phyloP scores from a whole-genome alignment of 2,329 filamentous ascomycete species.

The Curvularia verruculosa region DNA sequence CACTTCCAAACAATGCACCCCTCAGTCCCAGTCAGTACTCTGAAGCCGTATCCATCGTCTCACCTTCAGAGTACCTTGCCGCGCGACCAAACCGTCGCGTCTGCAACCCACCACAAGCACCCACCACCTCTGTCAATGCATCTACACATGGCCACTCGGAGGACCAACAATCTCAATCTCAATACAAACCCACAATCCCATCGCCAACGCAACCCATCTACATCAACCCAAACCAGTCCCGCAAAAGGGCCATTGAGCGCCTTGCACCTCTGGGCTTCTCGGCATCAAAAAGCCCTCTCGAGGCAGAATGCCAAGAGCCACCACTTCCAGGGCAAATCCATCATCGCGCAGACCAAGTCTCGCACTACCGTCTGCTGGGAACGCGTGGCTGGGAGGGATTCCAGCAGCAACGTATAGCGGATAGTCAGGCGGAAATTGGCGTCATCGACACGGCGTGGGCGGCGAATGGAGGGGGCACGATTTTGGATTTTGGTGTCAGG shows the following conservation, averaged over 20 bases:
- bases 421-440: slow-evolving; percentile 1
- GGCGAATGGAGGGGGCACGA: neutral
- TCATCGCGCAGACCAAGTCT: slow-evolving; percentile 1
- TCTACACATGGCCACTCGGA: neutral
- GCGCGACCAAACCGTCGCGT: too few relatives aligned
- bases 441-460: slow-evolving; percentile 4
- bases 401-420: neutral
- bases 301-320: neutral
- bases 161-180: neutral
- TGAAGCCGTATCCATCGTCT: neutral
- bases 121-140: neutral
- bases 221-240: neutral
- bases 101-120: neutral
- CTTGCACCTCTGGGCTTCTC: neutral
- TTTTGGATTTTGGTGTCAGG: neutral
- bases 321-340: neutral
- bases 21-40: neutral
- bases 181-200: neutral
- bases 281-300: too few relatives aligned
- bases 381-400: neutral
- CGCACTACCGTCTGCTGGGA: neutral
- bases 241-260: neutral
- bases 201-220: neutral
- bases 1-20: neutral
- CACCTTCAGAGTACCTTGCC: neutral